phyloP scores from a whole-genome alignment of 257 asterid species.

The Jacaranda mimosifolia region DNA sequence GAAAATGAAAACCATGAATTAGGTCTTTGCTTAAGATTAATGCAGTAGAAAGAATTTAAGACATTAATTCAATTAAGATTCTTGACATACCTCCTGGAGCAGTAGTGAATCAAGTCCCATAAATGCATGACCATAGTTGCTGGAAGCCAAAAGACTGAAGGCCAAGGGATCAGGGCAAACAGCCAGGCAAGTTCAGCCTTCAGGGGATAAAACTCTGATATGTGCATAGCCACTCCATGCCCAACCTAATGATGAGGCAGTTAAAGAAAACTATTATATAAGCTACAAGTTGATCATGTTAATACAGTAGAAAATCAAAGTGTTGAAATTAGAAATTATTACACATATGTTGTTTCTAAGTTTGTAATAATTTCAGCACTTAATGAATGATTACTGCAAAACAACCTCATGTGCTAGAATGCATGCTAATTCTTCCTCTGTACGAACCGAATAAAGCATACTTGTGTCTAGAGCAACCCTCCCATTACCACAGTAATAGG shows the following conservation, averaged over 20 bases:
- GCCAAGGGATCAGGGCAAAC: slow-evolving; percentile 7
- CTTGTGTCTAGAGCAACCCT: background rate
- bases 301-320: no score
- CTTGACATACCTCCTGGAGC: background rate
- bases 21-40: no score
- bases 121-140: background rate
- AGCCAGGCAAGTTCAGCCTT: background rate
- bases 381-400: no score
- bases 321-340: no score
- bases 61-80: background rate
- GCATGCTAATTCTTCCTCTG: slow-evolving; percentile 4
- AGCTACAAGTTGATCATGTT: no score
- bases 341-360: no score
- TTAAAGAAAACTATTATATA: no score
- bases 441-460: background rate
- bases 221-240: slow-evolving; percentile 2
- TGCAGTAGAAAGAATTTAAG: no score
- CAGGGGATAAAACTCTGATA: background rate
- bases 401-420: slow-evolving; percentile 16
- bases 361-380: no score
- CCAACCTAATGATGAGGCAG: background rate
- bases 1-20: background rate
- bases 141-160: slow-evolving; percentile 1
- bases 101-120: background rate
- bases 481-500: background rate